Conservation (phyloP, 192 early-diverging fungal species). For the Umbelopsis vinacea region DNA sequence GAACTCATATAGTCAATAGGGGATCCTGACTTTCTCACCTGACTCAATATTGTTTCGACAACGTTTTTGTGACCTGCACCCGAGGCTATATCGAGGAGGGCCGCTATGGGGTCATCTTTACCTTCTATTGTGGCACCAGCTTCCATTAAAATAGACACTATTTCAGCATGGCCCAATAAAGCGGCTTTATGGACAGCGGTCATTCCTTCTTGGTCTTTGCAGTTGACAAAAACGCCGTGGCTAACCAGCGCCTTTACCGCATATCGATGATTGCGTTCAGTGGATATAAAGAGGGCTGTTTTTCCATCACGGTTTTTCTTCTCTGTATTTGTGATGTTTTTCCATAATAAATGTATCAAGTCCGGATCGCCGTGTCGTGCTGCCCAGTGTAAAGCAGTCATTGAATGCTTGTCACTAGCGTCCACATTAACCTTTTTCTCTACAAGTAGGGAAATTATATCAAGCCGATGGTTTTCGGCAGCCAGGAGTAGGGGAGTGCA, state of each 20-base stretch:
- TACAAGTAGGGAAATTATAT: background rate
- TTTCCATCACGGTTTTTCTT: background rate
- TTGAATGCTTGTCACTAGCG: background rate
- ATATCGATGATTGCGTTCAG: background rate
- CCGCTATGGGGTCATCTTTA: background rate
- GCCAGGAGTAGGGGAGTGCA: background rate
- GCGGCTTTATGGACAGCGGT: background rate
- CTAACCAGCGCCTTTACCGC: background rate
- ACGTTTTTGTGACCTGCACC: background rate
- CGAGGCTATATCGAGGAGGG: background rate
- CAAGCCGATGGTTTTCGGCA: background rate
- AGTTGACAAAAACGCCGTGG: background rate
- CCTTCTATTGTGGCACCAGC: background rate
- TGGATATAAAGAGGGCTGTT: background rate
- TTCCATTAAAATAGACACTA: background rate
- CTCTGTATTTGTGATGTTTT: background rate
- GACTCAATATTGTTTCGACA: background rate
- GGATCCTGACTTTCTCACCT: no score
- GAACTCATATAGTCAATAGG: no score
- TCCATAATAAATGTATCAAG: background rate
- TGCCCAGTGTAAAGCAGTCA: background rate
- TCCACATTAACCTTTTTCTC: background rate
- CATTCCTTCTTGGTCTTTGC: background rate
- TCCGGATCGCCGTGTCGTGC: background rate
- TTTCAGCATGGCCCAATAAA: background rate